Evolutionary conservation across 1,139 yeast species (phyloP), one percentile per base, ranked within the genome.

Genomic region (Ogataea hybrid): DNA sequence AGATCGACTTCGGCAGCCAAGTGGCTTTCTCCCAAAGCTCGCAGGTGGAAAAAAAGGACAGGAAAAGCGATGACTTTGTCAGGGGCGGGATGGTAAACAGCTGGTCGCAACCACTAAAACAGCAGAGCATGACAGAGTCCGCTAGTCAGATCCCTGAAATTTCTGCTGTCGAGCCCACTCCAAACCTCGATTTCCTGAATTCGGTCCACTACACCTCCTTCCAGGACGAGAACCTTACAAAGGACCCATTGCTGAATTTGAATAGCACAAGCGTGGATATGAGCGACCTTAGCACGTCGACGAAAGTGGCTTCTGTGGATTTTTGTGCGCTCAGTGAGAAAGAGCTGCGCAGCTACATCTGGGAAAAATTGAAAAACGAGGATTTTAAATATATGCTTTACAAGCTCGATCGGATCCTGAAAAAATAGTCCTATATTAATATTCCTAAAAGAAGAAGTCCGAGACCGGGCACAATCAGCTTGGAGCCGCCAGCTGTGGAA

Each of bases 341-440:
- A 17, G 43, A 45, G 23, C 39, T 48, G n/a, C 29, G 40, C 4
- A 28, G 35, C 5, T 42, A 44, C 35, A 37, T 50, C 10, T 21
- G 31, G 16, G 22, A 39, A 15, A 47, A 42, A 28, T 37, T 51
- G 25, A 43, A 44, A 20, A 46, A 46, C 35, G 35, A 46, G 15
- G 43, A 44, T 11, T 51, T 52, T 43, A 39, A 40, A 14, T 36
- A 34, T 15, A 37, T 50, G 38, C 41, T 44, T 18, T 23, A 33
- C 28, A 44, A 35, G 22, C 18, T 44, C 34, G 41, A 44, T 35
- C 32, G 39, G 6, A 37, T 44, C 16, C 36, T 44, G 32, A 40
- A 35, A 15, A 39, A 36, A 34, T 44, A 36, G 37, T n/a, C 16
- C 17, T 28, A 23, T 27, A 27, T 15, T 10, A 39, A 10, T 11